These are phyloP conservation scores for Zostera marina DNA, from an alignment of 116 monocot genomes.

Conservation along the genomic window DNA sequence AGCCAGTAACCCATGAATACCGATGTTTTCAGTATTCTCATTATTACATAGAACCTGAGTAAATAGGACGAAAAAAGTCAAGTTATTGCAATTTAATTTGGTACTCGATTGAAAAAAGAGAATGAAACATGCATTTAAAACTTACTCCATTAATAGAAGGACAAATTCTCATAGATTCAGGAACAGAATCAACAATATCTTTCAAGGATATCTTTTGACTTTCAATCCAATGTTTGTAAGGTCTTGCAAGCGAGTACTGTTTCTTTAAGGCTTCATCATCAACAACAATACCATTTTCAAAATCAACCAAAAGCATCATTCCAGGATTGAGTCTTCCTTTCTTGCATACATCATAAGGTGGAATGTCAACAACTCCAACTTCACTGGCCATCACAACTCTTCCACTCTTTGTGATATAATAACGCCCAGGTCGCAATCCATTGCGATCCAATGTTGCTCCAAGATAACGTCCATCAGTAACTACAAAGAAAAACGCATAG, in stretches of 20 bases:
- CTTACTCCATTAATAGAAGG: slow-evolving; percentile 73
- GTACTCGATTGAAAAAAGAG: too few relatives aligned
- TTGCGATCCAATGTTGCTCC: slow-evolving; percentile 98
- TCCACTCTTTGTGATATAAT: slow-evolving; percentile 77
- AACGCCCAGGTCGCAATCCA: slow-evolving; percentile 92
- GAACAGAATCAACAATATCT: slow-evolving; percentile 66
- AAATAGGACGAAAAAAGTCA: not conserved
- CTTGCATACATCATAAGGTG: slow-evolving; percentile 64
- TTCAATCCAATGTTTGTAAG: slow-evolving; percentile 85
- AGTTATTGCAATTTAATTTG: not conserved
- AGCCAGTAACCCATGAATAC: slow-evolving; percentile 63
- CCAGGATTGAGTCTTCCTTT: slow-evolving; percentile 99
- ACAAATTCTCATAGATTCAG: slow-evolving; percentile 30
- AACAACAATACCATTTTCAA: slow-evolving; percentile 88
- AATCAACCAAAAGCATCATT: slow-evolving; percentile 99
- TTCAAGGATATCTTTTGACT: slow-evolving; percentile 71
- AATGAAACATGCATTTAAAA: not conserved
- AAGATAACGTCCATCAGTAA: slow-evolving; percentile 98
- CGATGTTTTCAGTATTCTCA: slow-evolving; percentile 54
- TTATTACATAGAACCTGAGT: slow-evolving; percentile 29
- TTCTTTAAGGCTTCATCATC: slow-evolving; percentile 94
- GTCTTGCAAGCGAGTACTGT: slow-evolving; percentile 78
- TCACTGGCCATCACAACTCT: slow-evolving; percentile 99
- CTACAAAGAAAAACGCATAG: slow-evolving; percentile 18
- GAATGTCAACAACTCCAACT: slow-evolving; percentile 98